A percentile compares a stretch with the other conserved stretches of the same genome.
Conservation (phyloP, 148 eudicot genomes). For the Fallopia convolvulus region DNA sequence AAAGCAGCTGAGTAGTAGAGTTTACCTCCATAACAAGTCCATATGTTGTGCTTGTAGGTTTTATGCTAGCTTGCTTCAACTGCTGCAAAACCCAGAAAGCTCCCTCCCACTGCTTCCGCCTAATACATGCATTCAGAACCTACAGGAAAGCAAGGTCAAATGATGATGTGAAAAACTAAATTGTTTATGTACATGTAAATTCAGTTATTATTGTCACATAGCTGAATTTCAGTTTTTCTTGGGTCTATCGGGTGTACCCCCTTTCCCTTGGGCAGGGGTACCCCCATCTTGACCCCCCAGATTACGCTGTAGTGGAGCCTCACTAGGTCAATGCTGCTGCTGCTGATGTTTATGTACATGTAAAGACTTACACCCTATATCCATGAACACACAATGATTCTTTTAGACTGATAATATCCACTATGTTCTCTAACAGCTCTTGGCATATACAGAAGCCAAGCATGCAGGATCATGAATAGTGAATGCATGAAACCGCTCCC, state of each 20-base stretch:
- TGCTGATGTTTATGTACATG: no score
- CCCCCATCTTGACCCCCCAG: no score
- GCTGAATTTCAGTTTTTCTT: no score
- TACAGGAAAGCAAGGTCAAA: conserved; percentile 11
- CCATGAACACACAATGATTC: neutral
- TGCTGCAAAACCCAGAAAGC: conserved; percentile 93
- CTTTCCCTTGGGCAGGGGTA: no score
- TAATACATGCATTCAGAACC: conserved; percentile 87
- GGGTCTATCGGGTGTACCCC: no score
- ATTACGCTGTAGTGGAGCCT: no score
- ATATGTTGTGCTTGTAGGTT: conserved; percentile 70
- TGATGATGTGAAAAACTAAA: neutral
- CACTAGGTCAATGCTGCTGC: no score
- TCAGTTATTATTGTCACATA: no score
- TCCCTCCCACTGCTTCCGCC: conserved; percentile 82
- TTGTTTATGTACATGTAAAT: neutral
- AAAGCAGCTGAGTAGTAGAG: neutral
- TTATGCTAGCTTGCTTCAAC: conserved; percentile 48
- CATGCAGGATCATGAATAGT: neutral
- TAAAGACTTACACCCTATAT: neutral
- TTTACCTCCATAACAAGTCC: conserved; percentile 97
- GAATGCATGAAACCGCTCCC: no score
- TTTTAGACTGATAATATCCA: neutral
- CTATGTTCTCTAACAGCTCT: neutral
- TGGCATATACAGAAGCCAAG: neutral